Conservation (phyloP, 1,284 basidiomycete genomes). For the Lentinus polychrous region DNA sequence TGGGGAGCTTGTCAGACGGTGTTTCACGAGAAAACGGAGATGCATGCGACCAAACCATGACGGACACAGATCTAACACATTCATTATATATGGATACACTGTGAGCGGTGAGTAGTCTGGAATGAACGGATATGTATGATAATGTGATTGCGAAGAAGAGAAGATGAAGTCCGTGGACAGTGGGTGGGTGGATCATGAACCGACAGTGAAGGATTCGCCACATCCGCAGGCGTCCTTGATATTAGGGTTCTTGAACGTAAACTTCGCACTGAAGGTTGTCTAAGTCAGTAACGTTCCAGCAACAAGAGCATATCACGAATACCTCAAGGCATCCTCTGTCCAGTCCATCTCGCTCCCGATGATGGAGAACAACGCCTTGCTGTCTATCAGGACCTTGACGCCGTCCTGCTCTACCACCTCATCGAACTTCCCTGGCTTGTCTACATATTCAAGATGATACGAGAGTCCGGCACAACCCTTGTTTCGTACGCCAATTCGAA, state of each 20-base stretch:
- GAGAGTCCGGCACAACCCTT: constrained; percentile 99
- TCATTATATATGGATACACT: background rate
- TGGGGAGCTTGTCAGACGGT: too few relatives aligned
- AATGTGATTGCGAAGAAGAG: background rate
- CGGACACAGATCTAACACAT: background rate
- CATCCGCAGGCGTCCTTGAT: constrained; percentile 92
- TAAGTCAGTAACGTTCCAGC: background rate
- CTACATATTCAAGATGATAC: constrained; percentile 96
- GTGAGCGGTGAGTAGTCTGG: background rate
- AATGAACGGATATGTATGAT: background rate
- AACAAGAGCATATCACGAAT: constrained; percentile 19
- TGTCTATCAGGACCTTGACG: constrained; percentile 92
- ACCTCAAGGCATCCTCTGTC: constrained; percentile 89
- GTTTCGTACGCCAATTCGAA: constrained; percentile 93
- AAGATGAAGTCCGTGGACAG: background rate
- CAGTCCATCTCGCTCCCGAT: constrained; percentile 99
- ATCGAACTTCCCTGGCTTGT: constrained; percentile 88
- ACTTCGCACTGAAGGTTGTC: constrained; percentile 63
- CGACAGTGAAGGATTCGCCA: constrained; percentile 81
- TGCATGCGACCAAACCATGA: too few relatives aligned
- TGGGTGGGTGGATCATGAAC: constrained; percentile 12
- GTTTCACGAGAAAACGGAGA: too few relatives aligned
- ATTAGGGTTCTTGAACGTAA: constrained; percentile 88
- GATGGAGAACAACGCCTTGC: constrained; percentile 95
- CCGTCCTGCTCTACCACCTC: constrained; percentile 97